These are phyloP conservation scores for Globisporangium spiculum DNA, from an alignment of 352 stramenopile species.

Conservation along the genomic window DNA sequence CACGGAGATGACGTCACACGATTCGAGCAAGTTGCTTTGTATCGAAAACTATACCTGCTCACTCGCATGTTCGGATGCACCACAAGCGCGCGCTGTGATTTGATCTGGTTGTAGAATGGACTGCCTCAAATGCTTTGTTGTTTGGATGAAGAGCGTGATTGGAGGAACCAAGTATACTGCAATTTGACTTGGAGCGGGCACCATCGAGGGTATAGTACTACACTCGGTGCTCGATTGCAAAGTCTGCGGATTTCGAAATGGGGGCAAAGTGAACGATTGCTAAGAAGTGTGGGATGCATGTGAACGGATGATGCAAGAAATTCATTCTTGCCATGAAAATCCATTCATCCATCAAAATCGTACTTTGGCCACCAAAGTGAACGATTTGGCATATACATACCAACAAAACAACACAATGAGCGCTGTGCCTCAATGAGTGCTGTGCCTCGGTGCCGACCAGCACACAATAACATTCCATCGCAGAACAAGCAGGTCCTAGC, in stretches of 20 bases:
- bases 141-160: conserved; percentile 14
- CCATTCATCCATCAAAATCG: background rate
- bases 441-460: background rate
- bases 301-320: background rate
- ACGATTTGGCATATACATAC: background rate
- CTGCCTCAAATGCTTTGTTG: background rate
- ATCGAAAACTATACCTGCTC: background rate
- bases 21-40: background rate
- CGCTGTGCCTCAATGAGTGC: background rate
- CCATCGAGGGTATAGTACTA: background rate
- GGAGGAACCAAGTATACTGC: conserved; percentile 1
- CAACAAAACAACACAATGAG: background rate
- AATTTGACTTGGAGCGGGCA: background rate
- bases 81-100: no score
- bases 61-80: background rate
- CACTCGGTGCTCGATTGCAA: background rate
- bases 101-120: no score
- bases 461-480: no score
- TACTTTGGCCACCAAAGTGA: background rate
- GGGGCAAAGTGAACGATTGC: background rate
- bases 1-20: background rate
- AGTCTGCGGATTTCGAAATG: background rate
- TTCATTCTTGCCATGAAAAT: background rate
- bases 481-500: no score
- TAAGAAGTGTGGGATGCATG: background rate